Evolutionary conservation across 108 stramenopile species (phyloP), one percentile per base, ranked within the genome.

Genomic region (Pseudonitzschia delicatissima): DNA sequence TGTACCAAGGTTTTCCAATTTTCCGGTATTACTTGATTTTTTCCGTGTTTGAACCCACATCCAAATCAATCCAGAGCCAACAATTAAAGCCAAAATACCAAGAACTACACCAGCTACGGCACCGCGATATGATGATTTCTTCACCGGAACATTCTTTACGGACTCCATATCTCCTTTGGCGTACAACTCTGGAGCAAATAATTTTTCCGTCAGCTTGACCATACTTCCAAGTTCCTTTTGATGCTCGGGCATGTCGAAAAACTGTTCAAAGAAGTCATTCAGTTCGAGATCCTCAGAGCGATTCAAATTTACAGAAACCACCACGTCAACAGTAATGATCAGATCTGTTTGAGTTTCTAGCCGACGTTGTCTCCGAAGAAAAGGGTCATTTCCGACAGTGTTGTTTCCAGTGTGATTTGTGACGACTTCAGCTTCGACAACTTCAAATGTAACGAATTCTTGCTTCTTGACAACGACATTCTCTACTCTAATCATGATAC

Each of bases 1-100:
- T 23, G 47, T 48, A 23, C 47, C 47, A 44, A 48, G 8, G 31
- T 55, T 33, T 2, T 7, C 9, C 32, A 55, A 8, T 55, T 55
- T 55, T 55, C 53, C 31, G 4, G 11, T 2, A 15, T 34, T n/a
- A 28, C 4, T 27, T 55, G 53, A 33, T 55, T 8, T 4, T n/a
- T 29, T 27, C 5, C 53, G 53, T 40, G 28, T 61, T 23, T 42
- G 60, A 23, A 37, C 40, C 60, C 36, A 61, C 37, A 61, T 61
- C 60, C 60, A 61, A 40, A 61, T 20, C 25, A 37, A 20, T 8
- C 39, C 60, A 40, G 26, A 61, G 20, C 60, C 60, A 61, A 61
- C 57, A 27, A 61, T 11, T 13, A 42, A 20, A 33, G 39, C 60
- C 5, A 42, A 35, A 18, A 42, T 21, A 42, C 33, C 60, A n/a